phyloP scores from a whole-genome alignment of 2,329 filamentous ascomycete species.

The Colletotrichum scovillei region DNA sequence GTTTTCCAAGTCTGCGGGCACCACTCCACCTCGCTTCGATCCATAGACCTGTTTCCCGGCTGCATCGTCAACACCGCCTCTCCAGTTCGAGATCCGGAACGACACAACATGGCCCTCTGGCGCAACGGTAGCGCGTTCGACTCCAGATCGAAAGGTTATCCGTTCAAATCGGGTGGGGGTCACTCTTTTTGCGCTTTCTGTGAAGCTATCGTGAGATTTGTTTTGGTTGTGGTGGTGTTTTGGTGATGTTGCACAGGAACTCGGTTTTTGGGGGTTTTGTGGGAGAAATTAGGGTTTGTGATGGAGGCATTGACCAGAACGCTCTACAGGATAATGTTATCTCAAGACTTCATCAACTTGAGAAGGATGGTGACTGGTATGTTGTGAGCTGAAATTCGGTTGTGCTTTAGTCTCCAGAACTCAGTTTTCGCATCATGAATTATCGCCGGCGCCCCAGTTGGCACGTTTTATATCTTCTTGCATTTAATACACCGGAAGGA shows the following conservation, averaged over 20 bases:
- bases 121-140: constrained; percentile 35
- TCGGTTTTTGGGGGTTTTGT: background rate
- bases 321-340: background rate
- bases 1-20: background rate
- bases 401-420: no score
- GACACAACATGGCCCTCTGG: background rate
- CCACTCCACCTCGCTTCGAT: background rate
- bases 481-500: no score
- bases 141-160: constrained; percentile 36
- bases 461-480: no score
- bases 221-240: background rate
- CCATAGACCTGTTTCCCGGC: background rate
- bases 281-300: background rate
- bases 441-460: no score
- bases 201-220: background rate
- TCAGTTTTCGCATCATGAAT: no score
- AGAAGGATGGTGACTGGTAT: no score
- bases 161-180: constrained; percentile 35
- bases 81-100: background rate
- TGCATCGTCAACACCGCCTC: background rate
- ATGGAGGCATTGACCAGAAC: background rate
- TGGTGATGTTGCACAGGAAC: background rate
- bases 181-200: background rate
- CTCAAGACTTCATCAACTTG: no score
- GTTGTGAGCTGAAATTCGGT: no score